These are phyloP conservation scores for Datisca glomerata DNA, from an alignment of 306 rosid genomes.

Conservation along the genomic window DNA sequence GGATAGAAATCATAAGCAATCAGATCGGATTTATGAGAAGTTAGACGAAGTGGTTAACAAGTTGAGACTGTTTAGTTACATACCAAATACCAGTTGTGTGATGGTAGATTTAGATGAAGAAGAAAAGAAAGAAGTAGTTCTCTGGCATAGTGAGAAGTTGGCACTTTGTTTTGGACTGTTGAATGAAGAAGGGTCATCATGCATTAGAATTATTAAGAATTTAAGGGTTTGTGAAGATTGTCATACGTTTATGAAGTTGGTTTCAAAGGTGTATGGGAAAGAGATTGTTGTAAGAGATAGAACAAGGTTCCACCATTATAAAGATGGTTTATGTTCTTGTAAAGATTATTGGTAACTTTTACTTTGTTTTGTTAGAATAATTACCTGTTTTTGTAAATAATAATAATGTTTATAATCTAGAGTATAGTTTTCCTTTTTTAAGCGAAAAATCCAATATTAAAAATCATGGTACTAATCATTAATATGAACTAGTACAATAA, in stretches of 20 bases:
- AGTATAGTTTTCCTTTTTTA: too few relatives aligned
- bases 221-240: conserved; percentile 80
- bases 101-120: conserved; percentile 66
- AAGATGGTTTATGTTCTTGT: conserved; percentile 65
- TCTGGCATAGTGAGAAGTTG: conserved; percentile 84
- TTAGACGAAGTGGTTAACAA: conserved; percentile 50
- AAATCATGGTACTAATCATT: too few relatives aligned
- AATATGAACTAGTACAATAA: too few relatives aligned
- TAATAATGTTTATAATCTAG: too few relatives aligned
- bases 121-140: conserved; percentile 55
- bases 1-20: conserved; percentile 56
- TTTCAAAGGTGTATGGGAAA: conserved; percentile 46
- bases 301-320: conserved; percentile 75
- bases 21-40: conserved; percentile 53
- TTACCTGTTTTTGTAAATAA: too few relatives aligned
- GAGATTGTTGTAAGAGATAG: conserved; percentile 66
- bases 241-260: conserved; percentile 72
- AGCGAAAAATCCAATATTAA: too few relatives aligned
- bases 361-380: too few relatives aligned
- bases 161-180: conserved; percentile 65
- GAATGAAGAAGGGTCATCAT: conserved; percentile 23
- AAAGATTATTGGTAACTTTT: conserved; percentile 54
- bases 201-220: conserved; percentile 61
- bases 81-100: conserved; percentile 33
- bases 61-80: conserved; percentile 54